phyloP scores from a whole-genome alignment of 2,329 filamentous ascomycete genomes.

The Alternaria sp. region DNA sequence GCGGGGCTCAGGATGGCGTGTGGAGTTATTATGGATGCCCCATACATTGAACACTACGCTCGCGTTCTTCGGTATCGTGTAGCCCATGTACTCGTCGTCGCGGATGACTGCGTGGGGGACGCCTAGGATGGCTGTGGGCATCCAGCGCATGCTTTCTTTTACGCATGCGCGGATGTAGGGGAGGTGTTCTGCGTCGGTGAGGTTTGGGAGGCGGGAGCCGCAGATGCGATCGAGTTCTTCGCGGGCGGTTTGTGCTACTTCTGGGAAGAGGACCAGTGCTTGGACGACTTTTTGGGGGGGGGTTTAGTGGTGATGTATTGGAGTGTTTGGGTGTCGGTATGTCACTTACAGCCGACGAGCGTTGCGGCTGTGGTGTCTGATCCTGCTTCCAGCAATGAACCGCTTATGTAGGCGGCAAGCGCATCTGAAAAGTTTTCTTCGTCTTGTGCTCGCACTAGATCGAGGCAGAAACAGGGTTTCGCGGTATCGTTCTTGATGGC shows the following conservation, averaged over 20 bases:
- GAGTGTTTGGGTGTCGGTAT: neutral
- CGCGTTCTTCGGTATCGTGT: slow-evolving; percentile 51
- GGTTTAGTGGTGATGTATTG: neutral
- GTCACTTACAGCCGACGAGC: slow-evolving; percentile 31
- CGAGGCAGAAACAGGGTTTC: slow-evolving; percentile 37
- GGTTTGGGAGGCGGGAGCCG: slow-evolving; percentile 41
- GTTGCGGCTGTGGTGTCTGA: slow-evolving; percentile 41
- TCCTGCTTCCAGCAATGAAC: slow-evolving; percentile 42
- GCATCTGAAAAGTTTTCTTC: slow-evolving; percentile 33
- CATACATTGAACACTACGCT: slow-evolving; percentile 50
- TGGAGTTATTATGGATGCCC: slow-evolving; percentile 51
- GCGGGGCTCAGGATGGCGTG: slow-evolving; percentile 54
- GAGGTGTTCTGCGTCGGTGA: slow-evolving; percentile 37
- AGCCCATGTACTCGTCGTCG: slow-evolving; percentile 47
- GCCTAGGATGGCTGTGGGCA: slow-evolving; percentile 36
- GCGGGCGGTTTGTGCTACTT: slow-evolving; percentile 33
- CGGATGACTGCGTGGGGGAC: slow-evolving; percentile 37
- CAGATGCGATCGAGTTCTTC: slow-evolving; percentile 43
- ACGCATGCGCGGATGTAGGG: slow-evolving; percentile 40
- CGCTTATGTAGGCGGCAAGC: slow-evolving; percentile 35
- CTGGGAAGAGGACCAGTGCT: slow-evolving; percentile 39
- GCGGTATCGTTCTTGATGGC: slow-evolving; percentile 23
- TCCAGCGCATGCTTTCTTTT: slow-evolving; percentile 46
- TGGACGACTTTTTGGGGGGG: slow-evolving; percentile 27
- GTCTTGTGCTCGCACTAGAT: slow-evolving; percentile 32